Conservation (phyloP, 116 monocot genomes). For the Posidonia oceanica region DNA sequence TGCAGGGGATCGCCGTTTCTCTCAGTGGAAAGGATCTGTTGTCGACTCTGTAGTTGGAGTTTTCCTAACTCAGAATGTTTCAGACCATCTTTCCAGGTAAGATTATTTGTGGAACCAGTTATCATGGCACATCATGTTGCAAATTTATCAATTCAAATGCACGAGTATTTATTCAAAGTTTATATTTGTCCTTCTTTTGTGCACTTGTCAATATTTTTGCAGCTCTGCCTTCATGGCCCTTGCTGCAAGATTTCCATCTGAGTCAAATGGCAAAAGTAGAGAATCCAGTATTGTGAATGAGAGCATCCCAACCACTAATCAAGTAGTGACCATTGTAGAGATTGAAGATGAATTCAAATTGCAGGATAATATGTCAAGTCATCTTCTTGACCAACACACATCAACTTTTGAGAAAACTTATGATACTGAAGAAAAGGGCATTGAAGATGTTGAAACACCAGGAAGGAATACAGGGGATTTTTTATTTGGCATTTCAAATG, state of each 20-base stretch:
- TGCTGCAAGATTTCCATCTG: constrained; percentile 65
- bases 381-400: constrained; percentile 1
- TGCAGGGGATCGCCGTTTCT: constrained; percentile 85
- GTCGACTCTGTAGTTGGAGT: constrained; percentile 96
- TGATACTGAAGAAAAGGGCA: not conserved
- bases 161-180: not conserved
- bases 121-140: not conserved
- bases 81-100: constrained; percentile 98
- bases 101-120: not conserved
- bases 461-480: not conserved
- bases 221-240: constrained; percentile 95
- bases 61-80: constrained; percentile 97
- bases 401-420: not conserved
- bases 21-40: constrained; percentile 96
- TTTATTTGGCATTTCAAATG: not conserved
- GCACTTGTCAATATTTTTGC: constrained; percentile 11
- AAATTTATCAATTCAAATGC: not conserved
- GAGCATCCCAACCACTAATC: constrained; percentile 4
- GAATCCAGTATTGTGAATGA: constrained; percentile 15
- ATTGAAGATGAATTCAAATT: constrained; percentile 5
- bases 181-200: not conserved
- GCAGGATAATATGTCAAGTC: not conserved
- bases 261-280: constrained; percentile 5
- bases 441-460: constrained; percentile 1
- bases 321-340: not conserved